Base-by-base conservation (phyloP, 1,284 basidiomycete species). In the Butyriboletus appendiculatus region DNA sequence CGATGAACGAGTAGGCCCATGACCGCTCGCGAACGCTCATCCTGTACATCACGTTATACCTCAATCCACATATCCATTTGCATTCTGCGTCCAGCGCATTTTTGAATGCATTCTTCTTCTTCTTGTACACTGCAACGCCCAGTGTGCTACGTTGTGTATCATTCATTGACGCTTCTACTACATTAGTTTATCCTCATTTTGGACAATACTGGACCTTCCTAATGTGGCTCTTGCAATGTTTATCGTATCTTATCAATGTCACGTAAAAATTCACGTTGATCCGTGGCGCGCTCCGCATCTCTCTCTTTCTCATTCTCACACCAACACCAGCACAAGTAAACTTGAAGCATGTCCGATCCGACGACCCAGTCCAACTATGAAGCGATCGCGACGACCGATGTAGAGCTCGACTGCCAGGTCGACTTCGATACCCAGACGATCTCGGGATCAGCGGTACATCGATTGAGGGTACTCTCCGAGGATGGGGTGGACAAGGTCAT, bases 351-450 rank as follows among this genome's bases (percentile, higher is more conserved):
- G 51, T 56, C 60, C 4, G 92, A 95, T 71, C 86, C 85, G 11
- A 85, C 89, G 0, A 88, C 88, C 0, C 87, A 94, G 66, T 82
- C 91, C 35, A 96, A 96, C 75, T 94, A 92, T 73, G 68, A 75
- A 7, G 75, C 88, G 47, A 80, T 94, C 61, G 73, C 76, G 2
- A 86, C 89, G 2, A 77, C 81, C 42, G 85, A 93, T 69, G 74
- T 94, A 24, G 74, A 82, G 43, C 84, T 98, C 55, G 83, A 91
- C 61, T 98, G 95, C 96, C 73, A 65, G 2, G 76, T 98, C 60
- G 87, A 98, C 74, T 98, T 94, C 75, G 67, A 80, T 1, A 68
- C 75, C 10, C 75, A 86, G 64, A 74, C 81, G 53, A 82, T 98
- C 61, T 73, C 74, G n/a, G 96, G 96, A 1, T 81, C 79, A 26